These are phyloP conservation scores for Erythrophleum fordii DNA, from an alignment of 306 rosid species.

Conservation along the genomic window DNA sequence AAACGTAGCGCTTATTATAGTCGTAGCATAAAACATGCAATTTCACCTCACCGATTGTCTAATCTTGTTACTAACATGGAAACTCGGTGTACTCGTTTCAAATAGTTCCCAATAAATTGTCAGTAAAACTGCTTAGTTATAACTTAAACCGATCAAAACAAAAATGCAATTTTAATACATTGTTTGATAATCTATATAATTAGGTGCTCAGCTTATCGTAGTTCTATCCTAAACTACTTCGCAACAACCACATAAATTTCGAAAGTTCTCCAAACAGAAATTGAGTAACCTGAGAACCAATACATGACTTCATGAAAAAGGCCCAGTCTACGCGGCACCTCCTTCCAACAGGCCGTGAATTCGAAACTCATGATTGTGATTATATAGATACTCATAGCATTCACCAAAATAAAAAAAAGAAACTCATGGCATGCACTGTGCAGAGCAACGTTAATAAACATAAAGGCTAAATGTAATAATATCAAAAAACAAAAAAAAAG, in stretches of 20 bases:
- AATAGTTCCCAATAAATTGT: neutral
- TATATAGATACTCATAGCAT: no score
- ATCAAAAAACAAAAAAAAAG: no score
- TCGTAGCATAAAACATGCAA: neutral
- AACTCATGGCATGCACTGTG: neutral
- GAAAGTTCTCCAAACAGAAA: constrained; percentile 1
- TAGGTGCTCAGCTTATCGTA: neutral
- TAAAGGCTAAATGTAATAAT: no score
- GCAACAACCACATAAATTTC: neutral
- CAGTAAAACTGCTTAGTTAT: neutral
- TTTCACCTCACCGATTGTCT: neutral
- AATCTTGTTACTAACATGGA: neutral
- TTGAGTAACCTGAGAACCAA: neutral
- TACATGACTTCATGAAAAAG: neutral
- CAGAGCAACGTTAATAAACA: neutral
- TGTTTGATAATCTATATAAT: neutral
- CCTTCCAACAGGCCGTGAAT: neutral
- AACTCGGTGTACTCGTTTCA: neutral
- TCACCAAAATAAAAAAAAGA: no score
- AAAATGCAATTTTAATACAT: neutral
- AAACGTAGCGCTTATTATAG: no score
- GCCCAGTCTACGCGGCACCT: neutral
- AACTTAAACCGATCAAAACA: neutral
- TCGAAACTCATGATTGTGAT: neutral
- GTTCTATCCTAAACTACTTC: neutral